A percentile compares a stretch with the other conserved stretches of the same genome.
These are phyloP conservation scores for Chlorella sp. DNA, from an alignment of 139 green algal genomes.

Conservation along the genomic window DNA sequence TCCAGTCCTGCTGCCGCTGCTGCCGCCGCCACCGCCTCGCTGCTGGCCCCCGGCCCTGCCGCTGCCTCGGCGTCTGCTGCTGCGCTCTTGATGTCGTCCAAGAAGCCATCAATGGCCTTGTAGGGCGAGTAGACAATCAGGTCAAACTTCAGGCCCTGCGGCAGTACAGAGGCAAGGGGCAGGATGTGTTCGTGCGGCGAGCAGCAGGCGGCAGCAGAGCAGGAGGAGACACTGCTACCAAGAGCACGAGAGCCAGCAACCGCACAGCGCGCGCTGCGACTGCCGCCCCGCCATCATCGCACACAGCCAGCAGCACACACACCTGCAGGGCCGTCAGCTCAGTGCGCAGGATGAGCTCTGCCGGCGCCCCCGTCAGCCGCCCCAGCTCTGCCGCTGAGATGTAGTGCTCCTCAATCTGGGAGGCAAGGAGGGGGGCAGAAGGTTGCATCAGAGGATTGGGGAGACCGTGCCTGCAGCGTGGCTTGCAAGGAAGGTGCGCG, in stretches of 20 bases:
- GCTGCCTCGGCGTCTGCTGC: background rate
- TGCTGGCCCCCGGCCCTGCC: slow-evolving; percentile 1
- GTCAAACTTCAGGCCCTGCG: slow-evolving; percentile 82
- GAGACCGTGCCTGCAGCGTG: too few species aligned
- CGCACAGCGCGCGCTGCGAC: too few species aligned
- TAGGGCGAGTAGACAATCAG: slow-evolving; percentile 82
- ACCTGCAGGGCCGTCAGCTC: slow-evolving; percentile 52
- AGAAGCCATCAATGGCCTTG: slow-evolving; percentile 65
- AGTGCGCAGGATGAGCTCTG: slow-evolving; percentile 54
- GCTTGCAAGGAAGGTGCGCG: too few species aligned
- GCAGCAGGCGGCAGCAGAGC: too few species aligned
- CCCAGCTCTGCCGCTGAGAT: slow-evolving; percentile 75
- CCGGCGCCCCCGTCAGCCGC: slow-evolving; percentile 45
- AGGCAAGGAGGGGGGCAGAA: background rate
- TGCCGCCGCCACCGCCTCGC: background rate
- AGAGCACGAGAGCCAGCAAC: too few species aligned
- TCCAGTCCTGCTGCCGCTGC: background rate
- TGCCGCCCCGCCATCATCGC: too few species aligned
- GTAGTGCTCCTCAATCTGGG: slow-evolving; percentile 86
- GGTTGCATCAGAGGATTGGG: too few species aligned
- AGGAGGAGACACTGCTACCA: too few species aligned
- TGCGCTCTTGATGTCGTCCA: slow-evolving; percentile 52
- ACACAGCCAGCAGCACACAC: background rate
- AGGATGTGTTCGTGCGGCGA: too few species aligned
- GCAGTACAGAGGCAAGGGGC: slow-evolving; percentile 20